Evolutionary conservation across 2,329 filamentous ascomycete genomes (phyloP).

Genomic region (Botryosphaeria agaves): DNA sequence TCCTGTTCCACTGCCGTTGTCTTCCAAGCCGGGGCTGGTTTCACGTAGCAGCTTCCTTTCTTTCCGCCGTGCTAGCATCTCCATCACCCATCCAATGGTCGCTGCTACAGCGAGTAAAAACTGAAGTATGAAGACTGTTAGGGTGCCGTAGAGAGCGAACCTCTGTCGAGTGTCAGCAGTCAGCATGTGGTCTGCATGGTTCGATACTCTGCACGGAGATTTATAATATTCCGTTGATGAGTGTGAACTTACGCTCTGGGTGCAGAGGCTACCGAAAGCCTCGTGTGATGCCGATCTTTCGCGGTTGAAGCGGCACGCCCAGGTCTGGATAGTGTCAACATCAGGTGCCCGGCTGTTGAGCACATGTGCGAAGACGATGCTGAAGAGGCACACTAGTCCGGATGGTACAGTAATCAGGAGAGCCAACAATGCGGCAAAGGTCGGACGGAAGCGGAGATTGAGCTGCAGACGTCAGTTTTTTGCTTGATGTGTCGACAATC

Average conservation of each 20-base stretch:
- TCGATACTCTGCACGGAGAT: too few relatives aligned
- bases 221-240: too few relatives aligned
- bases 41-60: too few relatives aligned
- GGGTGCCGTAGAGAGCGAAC: conserved; percentile 26
- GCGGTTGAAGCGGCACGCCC: conserved; percentile 17
- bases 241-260: conserved; percentile 19
- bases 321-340: conserved; percentile 18
- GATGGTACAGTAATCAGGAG: conserved; percentile 18
- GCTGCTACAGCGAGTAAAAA: conserved; percentile 8
- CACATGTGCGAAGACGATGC: conserved; percentile 18
- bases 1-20: too few relatives aligned
- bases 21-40: too few relatives aligned
- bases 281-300: conserved; percentile 7
- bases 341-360: conserved; percentile 10
- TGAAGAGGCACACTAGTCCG: conserved; percentile 20
- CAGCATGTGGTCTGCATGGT: not conserved
- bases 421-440: conserved; percentile 19
- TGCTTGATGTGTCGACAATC: not conserved
- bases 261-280: conserved; percentile 21
- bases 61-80: not conserved
- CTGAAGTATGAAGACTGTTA: conserved; percentile 23
- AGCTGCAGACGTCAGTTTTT: conserved; percentile 10
- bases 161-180: conserved; percentile 10
- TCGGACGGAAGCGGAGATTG: conserved; percentile 14
- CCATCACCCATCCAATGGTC: not conserved